Percentiles rank a stretch among this genome's conserved stretches.
These are phyloP conservation scores for Rhynchospora pubera DNA, from an alignment of 176 grass and related monocot species.

Conservation along the genomic window DNA sequence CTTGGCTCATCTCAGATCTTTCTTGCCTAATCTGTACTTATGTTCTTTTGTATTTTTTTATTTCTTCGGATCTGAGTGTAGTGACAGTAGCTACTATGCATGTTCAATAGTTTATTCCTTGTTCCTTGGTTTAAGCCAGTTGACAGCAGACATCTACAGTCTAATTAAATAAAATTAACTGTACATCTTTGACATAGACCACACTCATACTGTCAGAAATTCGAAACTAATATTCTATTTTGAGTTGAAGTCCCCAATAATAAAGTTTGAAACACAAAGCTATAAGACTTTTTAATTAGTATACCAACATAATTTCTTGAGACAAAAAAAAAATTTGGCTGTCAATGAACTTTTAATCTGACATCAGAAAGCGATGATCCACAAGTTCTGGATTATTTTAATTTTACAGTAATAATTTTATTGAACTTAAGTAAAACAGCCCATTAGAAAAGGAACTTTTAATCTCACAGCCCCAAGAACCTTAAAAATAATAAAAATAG, in stretches of 20 bases:
- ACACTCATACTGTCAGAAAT: neutral
- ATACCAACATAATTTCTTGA: neutral
- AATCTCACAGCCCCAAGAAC: neutral
- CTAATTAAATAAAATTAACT: neutral
- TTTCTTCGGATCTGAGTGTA: neutral
- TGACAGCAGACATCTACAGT: neutral
- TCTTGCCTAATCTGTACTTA: conserved; percentile 1
- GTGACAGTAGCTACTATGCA: neutral
- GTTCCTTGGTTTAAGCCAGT: neutral
- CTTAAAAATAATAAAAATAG: neutral
- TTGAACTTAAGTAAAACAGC: neutral
- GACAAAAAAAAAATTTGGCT: neutral
- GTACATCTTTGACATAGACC: conserved; percentile 13
- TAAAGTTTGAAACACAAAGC: conserved; percentile 10
- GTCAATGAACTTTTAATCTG: neutral
- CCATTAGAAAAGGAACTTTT: neutral
- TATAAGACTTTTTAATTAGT: neutral
- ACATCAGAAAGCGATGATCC: neutral
- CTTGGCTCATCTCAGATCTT: neutral
- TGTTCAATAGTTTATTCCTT: neutral
- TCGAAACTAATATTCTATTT: neutral
- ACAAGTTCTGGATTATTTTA: neutral
- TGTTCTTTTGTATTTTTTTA: neutral
- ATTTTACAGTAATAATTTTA: neutral
- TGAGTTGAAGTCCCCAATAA: neutral